Evolutionary conservation across 805 yeast species (phyloP), one percentile per base, ranked within the genome.

Genomic region (Metschnikowia similis): DNA sequence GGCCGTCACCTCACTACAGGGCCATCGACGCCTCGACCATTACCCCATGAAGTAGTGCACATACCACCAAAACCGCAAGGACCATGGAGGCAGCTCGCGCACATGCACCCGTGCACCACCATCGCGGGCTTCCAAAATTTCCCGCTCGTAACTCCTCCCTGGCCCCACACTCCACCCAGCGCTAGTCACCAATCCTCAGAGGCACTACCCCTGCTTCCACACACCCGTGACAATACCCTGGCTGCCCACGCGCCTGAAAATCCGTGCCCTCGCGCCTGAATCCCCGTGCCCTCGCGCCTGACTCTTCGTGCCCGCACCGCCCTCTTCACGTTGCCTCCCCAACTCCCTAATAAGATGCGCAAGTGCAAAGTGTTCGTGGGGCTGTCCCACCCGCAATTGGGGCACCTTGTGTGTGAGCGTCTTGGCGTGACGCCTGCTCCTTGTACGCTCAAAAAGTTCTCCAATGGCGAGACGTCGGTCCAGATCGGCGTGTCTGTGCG

Each of bases 331-430:
- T 45, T 45, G 41, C 14, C 42, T 14, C 36, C 41, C 28, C 47
- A 8, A 9, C 41, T 17, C 41, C 40, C 47, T 30, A 10, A 47
- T 29, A 39, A 35, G 40, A 94, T 94, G 99, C 89, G 98, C 70
- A 90, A 91, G 83, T 89, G 97, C 65, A 92, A 94, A 70, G 89
- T 94, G 41, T 94, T 94, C 69, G 95, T 94, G 50, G 99, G 99
- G 41, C 84, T 88, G 52, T 91, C 98, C 48, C 99, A 94, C 69
- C 97, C 97, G 11, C 96, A 90, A 65, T 77, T 94, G 60, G 99
- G 99, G 36, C 77, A 82, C 54, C 76, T 89, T 55, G 96, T 94
- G 40, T 94, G 99, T 71, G 89, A 88, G 52, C 78, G 91, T 48
- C 74, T 94, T 39, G 98, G 98, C 34, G 90, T 90, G 39, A 88